These are phyloP conservation scores for Antitrichia curtipendula DNA, from an alignment of 225 moss, liverwort and hornwort species.

Conservation along the genomic window DNA sequence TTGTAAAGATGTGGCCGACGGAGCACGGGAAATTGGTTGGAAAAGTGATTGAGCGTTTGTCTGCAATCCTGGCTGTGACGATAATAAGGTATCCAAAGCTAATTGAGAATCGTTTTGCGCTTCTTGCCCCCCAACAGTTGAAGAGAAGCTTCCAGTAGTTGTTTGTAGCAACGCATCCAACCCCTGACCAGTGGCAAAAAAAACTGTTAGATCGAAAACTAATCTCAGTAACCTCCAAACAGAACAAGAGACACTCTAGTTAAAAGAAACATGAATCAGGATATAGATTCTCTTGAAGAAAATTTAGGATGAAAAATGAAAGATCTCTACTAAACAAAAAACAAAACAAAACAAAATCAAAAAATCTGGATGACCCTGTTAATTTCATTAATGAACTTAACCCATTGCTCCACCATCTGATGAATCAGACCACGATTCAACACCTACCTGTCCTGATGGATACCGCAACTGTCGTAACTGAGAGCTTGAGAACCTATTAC, in stretches of 20 bases:
- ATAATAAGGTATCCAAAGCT: conserved; percentile 23
- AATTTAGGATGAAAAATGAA: neutral
- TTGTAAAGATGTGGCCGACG: neutral
- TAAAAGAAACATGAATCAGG: neutral
- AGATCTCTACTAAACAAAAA: neutral
- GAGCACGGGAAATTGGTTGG: conserved; percentile 10
- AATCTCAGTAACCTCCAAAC: neutral
- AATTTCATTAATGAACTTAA: neutral
- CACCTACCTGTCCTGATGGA: conserved; percentile 35
- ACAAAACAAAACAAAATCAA: neutral
- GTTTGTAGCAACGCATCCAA: conserved; percentile 32
- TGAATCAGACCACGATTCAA: neutral
- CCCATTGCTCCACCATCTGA: neutral
- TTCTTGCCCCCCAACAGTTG: conserved; percentile 5
- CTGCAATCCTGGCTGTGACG: conserved; percentile 11
- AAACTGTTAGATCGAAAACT: neutral
- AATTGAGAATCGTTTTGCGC: conserved; percentile 6
- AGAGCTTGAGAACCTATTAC: conserved; percentile 31
- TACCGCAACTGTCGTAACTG: conserved; percentile 30
- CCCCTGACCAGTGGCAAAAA: conserved; percentile 5
- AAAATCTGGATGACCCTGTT: neutral
- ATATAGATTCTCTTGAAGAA: neutral
- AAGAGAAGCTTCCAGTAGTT: conserved; percentile 7
- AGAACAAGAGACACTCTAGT: neutral
- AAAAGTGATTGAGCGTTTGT: conserved; percentile 18